Evolutionary conservation across 2,329 filamentous ascomycete genomes (phyloP), one percentile per base, ranked within the genome.

Genomic region (Cercospora zeina): DNA sequence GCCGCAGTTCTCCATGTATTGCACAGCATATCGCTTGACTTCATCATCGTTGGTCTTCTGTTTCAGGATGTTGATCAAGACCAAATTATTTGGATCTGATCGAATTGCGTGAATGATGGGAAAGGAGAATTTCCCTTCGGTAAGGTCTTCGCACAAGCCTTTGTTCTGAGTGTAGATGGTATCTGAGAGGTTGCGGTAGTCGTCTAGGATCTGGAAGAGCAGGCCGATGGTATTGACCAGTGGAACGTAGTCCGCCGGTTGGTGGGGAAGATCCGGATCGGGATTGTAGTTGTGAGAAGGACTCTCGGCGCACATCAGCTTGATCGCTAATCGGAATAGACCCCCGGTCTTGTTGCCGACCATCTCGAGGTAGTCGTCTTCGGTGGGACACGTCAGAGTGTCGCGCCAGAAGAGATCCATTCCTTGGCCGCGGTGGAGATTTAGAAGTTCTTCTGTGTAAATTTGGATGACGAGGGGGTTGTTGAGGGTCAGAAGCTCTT

Each of bases 121-220:
- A 75, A 97, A 97, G 27, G 89, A 93, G 80, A 97, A 97, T 82
- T 97, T 97, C 66, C 93, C 93, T 79, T 97, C 95, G 0, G 92
- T 97, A 70, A 97, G 79, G 77, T 97, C 95, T 79, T 97, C 93
- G 76, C 91, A 96, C 69, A 96, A 85, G 54, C 93, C 95, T 80
- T 97, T 97, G 77, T 96, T 93, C 67, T 89, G 82, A 37, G 87
- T 87, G 80, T 97, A 97, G 71, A 72, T 75, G 2, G 76, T 73
- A 42, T 79, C 74, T 58, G 76, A 77, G 47, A 99, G 86, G 75
- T 97, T 97, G 76, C 92, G 87, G 79, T 96, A 96, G 82, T 99
- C 95, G 79, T 93, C 90, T 70, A 90, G 86, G 77, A 96, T 95
- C 77, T 96, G 91, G 81, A 92, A 96, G 75, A 95, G 87, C 60